Base-by-base conservation (phyloP, 257 asterid species). In the Solanum medicagineum region DNA sequence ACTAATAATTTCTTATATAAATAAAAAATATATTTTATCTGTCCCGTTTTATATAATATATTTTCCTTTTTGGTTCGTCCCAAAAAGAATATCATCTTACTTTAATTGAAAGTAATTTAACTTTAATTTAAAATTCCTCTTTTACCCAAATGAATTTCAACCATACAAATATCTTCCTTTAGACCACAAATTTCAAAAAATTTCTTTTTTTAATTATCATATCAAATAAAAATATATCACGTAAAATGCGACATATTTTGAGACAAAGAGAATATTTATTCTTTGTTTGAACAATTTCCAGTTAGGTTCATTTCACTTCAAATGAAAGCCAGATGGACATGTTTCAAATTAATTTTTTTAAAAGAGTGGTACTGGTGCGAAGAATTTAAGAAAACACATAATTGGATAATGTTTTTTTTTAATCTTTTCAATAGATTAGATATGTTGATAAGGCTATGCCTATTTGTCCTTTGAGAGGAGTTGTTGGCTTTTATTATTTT, bases 21-120 rank as follows among this genome's bases (percentile, higher is more conserved):
- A 44, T 7, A 44, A 7, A 44, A 44, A 7, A 44, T 36, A 36
- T 36, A 36, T 0, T 36, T 2, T 3, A 0, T 32, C 0, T 32
- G 4, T 32, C 4, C 0, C 0, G 3, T 32, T 32, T 32, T 32
- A 3, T 3, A 4, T 32, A 4, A 32, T 0, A 32, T 0, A 0
- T 32, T 32, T 32, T 32, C 4, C 4, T 32, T 32, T 32, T 32
- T 32, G 36, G 0, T 32, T 32, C 4, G 3, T 32, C 0, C 36
- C 0, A 32, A 32, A 32, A 32, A 32, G 3, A 32, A 32, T 32
- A 4, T 2, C 1, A 32, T 32, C 36, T 32, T 32, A 32, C 4
- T 32, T 32, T 32, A 32, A 32, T 3, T 32, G 36, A 3, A 32
- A 32, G 3, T 32, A 32, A 2, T 32, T 32, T 3, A 32, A 32